Evolutionary conservation across 1,284 basidiomycete species (phyloP).

Genomic region (Cutaneotrichosporon sp.): DNA sequence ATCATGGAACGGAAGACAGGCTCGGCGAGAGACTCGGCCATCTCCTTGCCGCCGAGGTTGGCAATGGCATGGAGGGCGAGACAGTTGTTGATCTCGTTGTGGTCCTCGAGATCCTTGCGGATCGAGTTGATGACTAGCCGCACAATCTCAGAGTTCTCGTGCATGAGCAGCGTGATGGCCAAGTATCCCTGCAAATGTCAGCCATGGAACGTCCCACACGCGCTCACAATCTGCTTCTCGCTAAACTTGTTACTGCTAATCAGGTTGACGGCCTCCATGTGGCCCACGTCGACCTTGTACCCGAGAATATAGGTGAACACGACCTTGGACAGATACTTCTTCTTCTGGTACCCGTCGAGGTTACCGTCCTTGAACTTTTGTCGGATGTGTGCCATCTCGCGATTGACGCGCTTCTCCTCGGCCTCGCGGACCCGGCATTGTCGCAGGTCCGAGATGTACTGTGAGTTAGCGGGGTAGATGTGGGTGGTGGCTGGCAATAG

Average conservation of each 20-base stretch:
- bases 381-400: constrained; percentile 99
- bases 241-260: constrained; percentile 94
- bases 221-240: constrained; percentile 91
- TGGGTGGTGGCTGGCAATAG: background rate
- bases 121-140: constrained; percentile 96
- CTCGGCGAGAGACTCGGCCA: constrained; percentile 90
- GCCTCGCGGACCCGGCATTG: constrained; percentile 59
- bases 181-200: constrained; percentile 74
- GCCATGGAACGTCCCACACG: constrained; percentile 33
- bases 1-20: constrained; percentile 94
- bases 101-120: constrained; percentile 91
- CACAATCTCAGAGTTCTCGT: constrained; percentile 95
- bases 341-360: constrained; percentile 96
- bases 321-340: constrained; percentile 88
- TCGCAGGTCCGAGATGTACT: constrained; percentile 98
- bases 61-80: constrained; percentile 96
- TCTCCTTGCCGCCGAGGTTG: constrained; percentile 94
- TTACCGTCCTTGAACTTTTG: constrained; percentile 99
- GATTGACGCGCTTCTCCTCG: constrained; percentile 91
- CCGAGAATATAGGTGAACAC: constrained; percentile 99
- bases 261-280: constrained; percentile 98
- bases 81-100: constrained; percentile 92
- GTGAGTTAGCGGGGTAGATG: constrained; percentile 15
- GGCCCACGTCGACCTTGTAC: constrained; percentile 97
- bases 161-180: constrained; percentile 93